Evolutionary conservation across 352 stramenopile species (phyloP), one percentile per base, ranked within the genome.

Genomic region (Pythium graminicola): DNA sequence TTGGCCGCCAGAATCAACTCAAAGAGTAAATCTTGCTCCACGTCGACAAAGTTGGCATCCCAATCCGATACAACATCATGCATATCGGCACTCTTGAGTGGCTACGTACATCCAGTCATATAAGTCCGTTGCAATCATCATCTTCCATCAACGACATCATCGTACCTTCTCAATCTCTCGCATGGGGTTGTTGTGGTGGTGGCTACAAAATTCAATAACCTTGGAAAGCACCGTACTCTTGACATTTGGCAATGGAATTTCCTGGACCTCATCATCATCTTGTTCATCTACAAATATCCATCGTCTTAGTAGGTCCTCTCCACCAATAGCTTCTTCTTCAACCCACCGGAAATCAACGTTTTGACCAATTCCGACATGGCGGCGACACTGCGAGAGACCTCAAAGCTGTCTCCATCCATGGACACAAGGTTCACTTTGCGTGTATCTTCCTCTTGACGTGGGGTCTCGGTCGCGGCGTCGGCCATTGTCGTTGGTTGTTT

Each of bases 1-100:
- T 83, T 83, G 58, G 75, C 75, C 20, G 72, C 75, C 42, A 83
- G 62, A 43, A 86, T 83, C 23, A 83, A 65, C 60, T 81, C 75
- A 57, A 83, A 81, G 20, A 83, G 68, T 60, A 83, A 57, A 58
- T 83, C 70, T 19, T 80, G 72, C 38, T 79, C 67, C 11, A 58
- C 57, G 26, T 75, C 59, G 23, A 86, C 68, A 43, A 85, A 85
- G n/a, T 75, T 64, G 54, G 65, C 65, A 54, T 85, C 68, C 74
- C 74, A 85, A 36, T 73, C 67, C 39, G 64, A 65, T 33, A 82
- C 69, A 6, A 56, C 65, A 17, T 81, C 70, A 50, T 55, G 60
- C 7, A 90, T 60, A 22, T 71, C 60, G 50, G 72, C 71, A 24
- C 55, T 82, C 55, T 67, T 73, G 27, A 81, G 76, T 36, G 76